These are phyloP conservation scores for Macaranga tanarius DNA, from an alignment of 441 rosid genomes.

Conservation along the genomic window DNA sequence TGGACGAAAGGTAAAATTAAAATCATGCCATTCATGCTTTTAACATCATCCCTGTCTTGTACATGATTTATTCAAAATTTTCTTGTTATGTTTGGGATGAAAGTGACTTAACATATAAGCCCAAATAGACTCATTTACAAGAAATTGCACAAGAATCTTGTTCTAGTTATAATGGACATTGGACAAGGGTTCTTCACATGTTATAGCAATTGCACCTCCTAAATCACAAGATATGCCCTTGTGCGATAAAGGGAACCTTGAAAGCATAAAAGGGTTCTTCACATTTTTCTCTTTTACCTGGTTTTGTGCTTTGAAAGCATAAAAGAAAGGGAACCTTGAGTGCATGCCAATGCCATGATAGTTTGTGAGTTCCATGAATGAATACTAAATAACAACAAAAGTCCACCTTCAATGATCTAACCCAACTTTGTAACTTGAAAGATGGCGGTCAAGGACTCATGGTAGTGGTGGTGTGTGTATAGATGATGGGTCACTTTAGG, in stretches of 20 bases:
- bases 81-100: background rate
- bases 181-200: slow-evolving; percentile 29
- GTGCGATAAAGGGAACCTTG: background rate
- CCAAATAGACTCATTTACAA: slow-evolving; percentile 12
- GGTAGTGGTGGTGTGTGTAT: no score
- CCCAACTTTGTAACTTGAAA: no score
- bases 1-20: no score
- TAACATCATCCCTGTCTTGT: background rate
- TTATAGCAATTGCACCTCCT: background rate
- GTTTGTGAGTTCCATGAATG: background rate
- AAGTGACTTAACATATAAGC: background rate
- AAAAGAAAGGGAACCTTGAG: background rate
- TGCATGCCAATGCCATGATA: background rate
- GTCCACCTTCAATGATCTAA: no score
- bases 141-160: slow-evolving; percentile 25
- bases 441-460: no score
- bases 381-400: background rate
- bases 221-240: slow-evolving; percentile 15
- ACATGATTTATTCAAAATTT: background rate
- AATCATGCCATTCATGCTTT: background rate
- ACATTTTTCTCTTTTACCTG: background rate
- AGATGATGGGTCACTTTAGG: no score
- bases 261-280: no score
- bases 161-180: slow-evolving; percentile 10
- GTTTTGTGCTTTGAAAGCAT: background rate